Evolutionary conservation across 2,329 filamentous ascomycete species (phyloP).

Genomic region (Fusarium tjaetaba): DNA sequence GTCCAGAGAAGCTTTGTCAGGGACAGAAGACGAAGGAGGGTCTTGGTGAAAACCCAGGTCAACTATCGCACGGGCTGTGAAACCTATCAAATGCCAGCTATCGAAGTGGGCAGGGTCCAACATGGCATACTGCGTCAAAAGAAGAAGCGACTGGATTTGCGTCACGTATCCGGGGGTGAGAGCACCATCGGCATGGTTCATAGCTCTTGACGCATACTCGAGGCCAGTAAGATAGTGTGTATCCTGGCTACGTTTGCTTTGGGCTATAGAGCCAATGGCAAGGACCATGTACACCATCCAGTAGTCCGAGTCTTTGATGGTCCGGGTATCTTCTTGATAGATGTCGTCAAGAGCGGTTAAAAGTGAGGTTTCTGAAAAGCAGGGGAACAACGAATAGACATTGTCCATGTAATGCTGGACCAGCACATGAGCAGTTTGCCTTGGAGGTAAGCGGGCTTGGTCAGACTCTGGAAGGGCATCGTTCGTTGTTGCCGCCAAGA

Average conservation of each 20-base stretch:
- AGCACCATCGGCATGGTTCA: conserved; percentile 83
- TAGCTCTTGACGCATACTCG: conserved; percentile 68
- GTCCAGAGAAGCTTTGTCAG: conserved; percentile 77
- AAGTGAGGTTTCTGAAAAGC: conserved; percentile 82
- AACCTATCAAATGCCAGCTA: conserved; percentile 92
- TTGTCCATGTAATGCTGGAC: conserved; percentile 88
- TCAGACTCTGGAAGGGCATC: conserved; percentile 73
- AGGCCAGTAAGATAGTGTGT: conserved; percentile 68
- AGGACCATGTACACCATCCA: conserved; percentile 92
- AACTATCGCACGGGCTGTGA: conserved; percentile 85
- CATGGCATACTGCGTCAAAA: conserved; percentile 90
- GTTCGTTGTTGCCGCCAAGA: conserved; percentile 83
- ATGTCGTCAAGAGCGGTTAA: conserved; percentile 83
- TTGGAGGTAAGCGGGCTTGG: conserved; percentile 73
- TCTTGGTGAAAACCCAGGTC: conserved; percentile 96
- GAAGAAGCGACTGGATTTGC: conserved; percentile 86
- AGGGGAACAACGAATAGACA: conserved; percentile 81
- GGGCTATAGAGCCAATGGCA: conserved; percentile 79
- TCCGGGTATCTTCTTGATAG: conserved; percentile 74
- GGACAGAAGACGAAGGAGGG: conserved; percentile 74
- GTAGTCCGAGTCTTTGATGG: conserved; percentile 75
- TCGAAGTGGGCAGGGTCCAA: conserved; percentile 92
- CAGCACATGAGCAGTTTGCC: conserved; percentile 73
- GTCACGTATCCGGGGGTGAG: conserved; percentile 84
- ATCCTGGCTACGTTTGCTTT: conserved; percentile 75